Evolutionary conservation across 2,329 filamentous ascomycete genomes (phyloP).

Genomic region (Kalmusia sp.): DNA sequence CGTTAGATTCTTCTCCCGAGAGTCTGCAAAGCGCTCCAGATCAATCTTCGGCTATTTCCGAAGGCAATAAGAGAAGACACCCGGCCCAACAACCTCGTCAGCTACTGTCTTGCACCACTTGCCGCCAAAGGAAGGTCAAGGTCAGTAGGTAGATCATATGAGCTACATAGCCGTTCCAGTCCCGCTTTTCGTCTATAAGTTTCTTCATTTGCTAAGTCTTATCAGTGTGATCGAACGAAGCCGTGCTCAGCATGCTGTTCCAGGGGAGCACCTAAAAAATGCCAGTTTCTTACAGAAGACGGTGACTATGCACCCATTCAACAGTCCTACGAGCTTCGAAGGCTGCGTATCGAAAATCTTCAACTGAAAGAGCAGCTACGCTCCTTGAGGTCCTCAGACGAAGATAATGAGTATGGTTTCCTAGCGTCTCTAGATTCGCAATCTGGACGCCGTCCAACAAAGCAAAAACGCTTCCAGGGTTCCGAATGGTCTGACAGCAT

Average conservation of each 20-base stretch:
- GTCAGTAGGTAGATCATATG: constrained; percentile 35
- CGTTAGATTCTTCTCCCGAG: constrained; percentile 25
- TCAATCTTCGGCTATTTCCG: constrained; percentile 9
- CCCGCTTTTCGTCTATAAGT: not conserved
- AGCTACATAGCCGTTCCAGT: not conserved
- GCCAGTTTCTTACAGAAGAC: constrained; percentile 55
- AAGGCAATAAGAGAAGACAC: constrained; percentile 40
- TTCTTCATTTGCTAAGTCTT: constrained; percentile 10
- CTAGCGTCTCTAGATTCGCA: constrained; percentile 29
- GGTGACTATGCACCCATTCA: constrained; percentile 55
- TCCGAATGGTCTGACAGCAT: constrained; percentile 53
- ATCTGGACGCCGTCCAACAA: constrained; percentile 23
- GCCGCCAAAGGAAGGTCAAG: constrained; percentile 58
- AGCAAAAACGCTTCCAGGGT: constrained; percentile 48
- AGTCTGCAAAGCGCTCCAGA: constrained; percentile 18
- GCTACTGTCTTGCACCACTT: constrained; percentile 57
- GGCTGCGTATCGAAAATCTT: constrained; percentile 54
- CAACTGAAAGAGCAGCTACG: constrained; percentile 52
- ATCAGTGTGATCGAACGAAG: constrained; percentile 57
- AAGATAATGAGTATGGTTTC: constrained; percentile 46
- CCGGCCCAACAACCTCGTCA: constrained; percentile 52
- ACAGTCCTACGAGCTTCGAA: constrained; percentile 56
- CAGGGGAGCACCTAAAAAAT: constrained; percentile 55
- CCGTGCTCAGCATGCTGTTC: constrained; percentile 58
- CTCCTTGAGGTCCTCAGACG: constrained; percentile 39